phyloP scores from a whole-genome alignment of 1,284 basidiomycete genomes.

The Marasmius oreades region DNA sequence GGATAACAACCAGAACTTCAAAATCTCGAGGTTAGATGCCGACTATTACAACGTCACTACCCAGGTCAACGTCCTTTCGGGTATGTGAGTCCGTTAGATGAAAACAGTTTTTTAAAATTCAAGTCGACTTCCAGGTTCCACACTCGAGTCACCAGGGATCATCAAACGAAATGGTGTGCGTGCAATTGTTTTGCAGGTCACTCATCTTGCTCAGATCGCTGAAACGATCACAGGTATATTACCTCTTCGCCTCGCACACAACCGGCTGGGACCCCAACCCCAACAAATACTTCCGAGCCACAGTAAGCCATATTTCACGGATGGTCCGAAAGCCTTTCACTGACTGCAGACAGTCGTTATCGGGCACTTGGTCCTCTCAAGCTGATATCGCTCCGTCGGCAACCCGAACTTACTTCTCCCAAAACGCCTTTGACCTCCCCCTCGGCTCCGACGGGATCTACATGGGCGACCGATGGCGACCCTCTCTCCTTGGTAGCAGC shows the following conservation, averaged over 20 bases:
- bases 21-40: conserved; percentile 52
- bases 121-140: conserved; percentile 37
- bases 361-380: conserved; percentile 55
- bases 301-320: conserved; percentile 29
- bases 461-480: conserved; percentile 65
- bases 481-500: conserved; percentile 51
- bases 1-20: conserved; percentile 68
- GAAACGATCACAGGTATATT: conserved; percentile 42
- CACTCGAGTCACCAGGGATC: conserved; percentile 60
- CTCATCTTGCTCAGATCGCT: neutral
- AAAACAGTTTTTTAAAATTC: neutral
- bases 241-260: conserved; percentile 60
- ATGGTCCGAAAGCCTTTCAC: neutral
- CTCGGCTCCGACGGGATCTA: conserved; percentile 52
- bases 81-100: conserved; percentile 25
- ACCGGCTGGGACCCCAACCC: conserved; percentile 31
- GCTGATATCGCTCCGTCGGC: conserved; percentile 50
- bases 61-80: conserved; percentile 42
- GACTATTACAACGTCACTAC: conserved; percentile 57
- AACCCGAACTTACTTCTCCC: conserved; percentile 57
- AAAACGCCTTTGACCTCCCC: conserved; percentile 55
- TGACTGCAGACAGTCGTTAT: conserved; percentile 38
- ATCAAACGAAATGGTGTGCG: conserved; percentile 53
- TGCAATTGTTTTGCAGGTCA: neutral
- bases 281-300: conserved; percentile 55